phyloP scores from a whole-genome alignment of 805 yeast species.

The Lachancea fermentati region DNA sequence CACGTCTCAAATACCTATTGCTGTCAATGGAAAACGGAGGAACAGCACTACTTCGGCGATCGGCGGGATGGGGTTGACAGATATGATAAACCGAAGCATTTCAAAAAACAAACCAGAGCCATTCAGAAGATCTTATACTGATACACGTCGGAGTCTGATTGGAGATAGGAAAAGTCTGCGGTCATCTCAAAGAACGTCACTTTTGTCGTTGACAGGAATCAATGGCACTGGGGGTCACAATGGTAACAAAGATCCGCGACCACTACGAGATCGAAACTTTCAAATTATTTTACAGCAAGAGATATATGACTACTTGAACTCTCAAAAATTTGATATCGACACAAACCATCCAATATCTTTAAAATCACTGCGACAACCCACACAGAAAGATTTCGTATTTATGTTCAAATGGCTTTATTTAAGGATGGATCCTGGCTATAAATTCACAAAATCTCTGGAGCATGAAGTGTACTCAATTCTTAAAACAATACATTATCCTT shows the following conservation, averaged over 20 bases:
- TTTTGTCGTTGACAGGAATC: slow-evolving; percentile 8
- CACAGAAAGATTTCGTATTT: slow-evolving; percentile 76
- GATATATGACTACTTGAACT: slow-evolving; percentile 55
- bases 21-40: slow-evolving; percentile 15
- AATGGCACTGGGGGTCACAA: slow-evolving; percentile 1
- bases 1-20: slow-evolving; percentile 24
- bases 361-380: slow-evolving; percentile 66
- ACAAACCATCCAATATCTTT: slow-evolving; percentile 63
- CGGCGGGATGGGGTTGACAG: slow-evolving; percentile 18
- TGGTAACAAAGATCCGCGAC: slow-evolving; percentile 57
- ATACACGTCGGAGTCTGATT: slow-evolving; percentile 3
- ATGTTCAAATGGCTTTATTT: slow-evolving; percentile 77
- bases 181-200: slow-evolving; percentile 18
- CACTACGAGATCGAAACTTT: slow-evolving; percentile 65
- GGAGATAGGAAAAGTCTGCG: slow-evolving; percentile 11
- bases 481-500: slow-evolving; percentile 69
- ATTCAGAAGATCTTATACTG: slow-evolving; percentile 4
- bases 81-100: slow-evolving; percentile 25
- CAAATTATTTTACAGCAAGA: slow-evolving; percentile 63
- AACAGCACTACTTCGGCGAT: slow-evolving; percentile 16
- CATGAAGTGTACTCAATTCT: slow-evolving; percentile 66
- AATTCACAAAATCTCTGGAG: slow-evolving; percentile 63
- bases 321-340: slow-evolving; percentile 66
- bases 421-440: slow-evolving; percentile 73
- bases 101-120: slow-evolving; percentile 13